Percentiles rank a stretch among this genome's conserved stretches.
These are phyloP conservation scores for Mycosarcoma mackinlayi DNA, from an alignment of 1,284 basidiomycete genomes.

Conservation along the genomic window DNA sequence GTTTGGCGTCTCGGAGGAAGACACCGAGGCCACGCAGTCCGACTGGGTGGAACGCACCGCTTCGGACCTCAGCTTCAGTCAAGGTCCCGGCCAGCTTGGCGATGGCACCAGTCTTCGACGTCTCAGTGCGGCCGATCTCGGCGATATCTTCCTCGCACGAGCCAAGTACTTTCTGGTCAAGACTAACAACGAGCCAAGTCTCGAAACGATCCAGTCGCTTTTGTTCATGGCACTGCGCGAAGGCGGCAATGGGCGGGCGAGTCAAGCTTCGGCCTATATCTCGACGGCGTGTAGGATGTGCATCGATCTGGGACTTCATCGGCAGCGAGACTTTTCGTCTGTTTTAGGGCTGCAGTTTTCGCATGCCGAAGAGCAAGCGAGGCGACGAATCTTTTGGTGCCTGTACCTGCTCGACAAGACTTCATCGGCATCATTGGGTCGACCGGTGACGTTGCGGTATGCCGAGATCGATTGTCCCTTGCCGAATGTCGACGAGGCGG, in stretches of 20 bases:
- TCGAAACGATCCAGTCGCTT: constrained; percentile 54
- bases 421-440: constrained; percentile 46
- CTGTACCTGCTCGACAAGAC: constrained; percentile 57
- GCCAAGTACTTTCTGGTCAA: constrained; percentile 55
- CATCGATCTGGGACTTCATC: constrained; percentile 56
- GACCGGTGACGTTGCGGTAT: constrained; percentile 51
- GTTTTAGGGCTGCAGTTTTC: constrained; percentile 42
- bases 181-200: constrained; percentile 50
- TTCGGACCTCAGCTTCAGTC: constrained; percentile 39
- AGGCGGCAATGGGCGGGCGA: constrained; percentile 48
- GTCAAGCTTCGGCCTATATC: constrained; percentile 48
- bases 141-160: constrained; percentile 52
- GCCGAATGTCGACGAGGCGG: constrained; percentile 44
- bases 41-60: constrained; percentile 45
- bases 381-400: constrained; percentile 53
- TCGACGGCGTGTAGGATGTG: constrained; percentile 53
- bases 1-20: constrained; percentile 33
- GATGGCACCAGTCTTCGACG: constrained; percentile 23
- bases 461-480: constrained; percentile 60
- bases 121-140: constrained; percentile 33
- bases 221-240: constrained; percentile 58
- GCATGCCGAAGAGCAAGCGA: constrained; percentile 49
- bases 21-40: constrained; percentile 36
- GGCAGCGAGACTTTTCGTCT: constrained; percentile 38
- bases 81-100: constrained; percentile 15